Conservation (phyloP, 2,329 filamentous ascomycete species). For the Magnaporthales sp. region DNA sequence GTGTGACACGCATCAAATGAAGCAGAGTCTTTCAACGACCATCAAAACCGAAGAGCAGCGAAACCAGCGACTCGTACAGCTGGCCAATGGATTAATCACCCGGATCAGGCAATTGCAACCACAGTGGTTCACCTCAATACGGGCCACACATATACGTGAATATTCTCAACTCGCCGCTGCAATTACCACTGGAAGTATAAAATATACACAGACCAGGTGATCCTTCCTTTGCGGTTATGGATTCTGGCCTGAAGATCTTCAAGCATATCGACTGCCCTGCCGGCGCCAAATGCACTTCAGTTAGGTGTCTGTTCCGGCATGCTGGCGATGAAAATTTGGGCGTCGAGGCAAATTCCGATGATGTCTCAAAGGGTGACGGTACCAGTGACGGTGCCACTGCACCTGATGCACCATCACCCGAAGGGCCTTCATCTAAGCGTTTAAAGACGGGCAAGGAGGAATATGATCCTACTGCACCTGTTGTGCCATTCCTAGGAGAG, state of each 20-base stretch:
- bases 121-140: not conserved
- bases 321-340: constrained; percentile 4
- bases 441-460: constrained; percentile 4
- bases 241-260: constrained; percentile 8
- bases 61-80: not conserved
- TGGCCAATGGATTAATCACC: not conserved
- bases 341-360: not conserved
- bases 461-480: constrained; percentile 7
- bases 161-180: not conserved
- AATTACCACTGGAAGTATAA: not conserved
- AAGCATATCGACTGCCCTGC: constrained; percentile 16
- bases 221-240: not conserved
- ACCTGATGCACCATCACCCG: not conserved
- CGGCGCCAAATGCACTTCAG: constrained; percentile 12
- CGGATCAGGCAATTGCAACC: not conserved
- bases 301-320: constrained; percentile 16
- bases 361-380: not conserved
- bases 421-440: constrained; percentile 5
- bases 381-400: not conserved
- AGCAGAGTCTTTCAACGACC: not conserved
- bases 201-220: not conserved
- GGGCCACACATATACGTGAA: not conserved
- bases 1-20: not conserved
- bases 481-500: not conserved
- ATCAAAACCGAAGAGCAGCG: not conserved